Conservation (phyloP, 208 protist genomes). For the Endotrypanum monterogeii region DNA sequence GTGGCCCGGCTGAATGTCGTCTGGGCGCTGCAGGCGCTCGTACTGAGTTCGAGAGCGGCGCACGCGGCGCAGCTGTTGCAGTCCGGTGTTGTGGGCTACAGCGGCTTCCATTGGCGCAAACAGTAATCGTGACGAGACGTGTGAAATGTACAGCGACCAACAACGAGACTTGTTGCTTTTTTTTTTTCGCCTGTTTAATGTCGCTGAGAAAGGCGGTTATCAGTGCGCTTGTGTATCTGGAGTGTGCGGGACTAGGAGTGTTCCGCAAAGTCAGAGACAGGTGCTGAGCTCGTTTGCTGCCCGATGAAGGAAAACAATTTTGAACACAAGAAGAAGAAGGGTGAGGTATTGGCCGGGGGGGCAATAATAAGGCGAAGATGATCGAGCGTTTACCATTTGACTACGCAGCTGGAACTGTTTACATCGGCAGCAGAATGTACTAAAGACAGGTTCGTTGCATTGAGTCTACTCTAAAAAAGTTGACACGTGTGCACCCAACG, state of each 20-base stretch:
- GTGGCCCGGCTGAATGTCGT: slow-evolving; percentile 52
- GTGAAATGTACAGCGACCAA: background rate
- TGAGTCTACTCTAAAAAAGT: background rate
- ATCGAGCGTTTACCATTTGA: background rate
- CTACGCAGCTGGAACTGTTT: background rate
- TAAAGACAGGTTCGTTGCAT: background rate
- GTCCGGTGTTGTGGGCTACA: slow-evolving; percentile 16
- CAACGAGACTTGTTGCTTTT: background rate
- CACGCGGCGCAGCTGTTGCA: slow-evolving; percentile 61
- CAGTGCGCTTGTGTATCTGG: background rate
- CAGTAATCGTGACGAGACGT: background rate
- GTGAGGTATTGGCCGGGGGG: too few species aligned
- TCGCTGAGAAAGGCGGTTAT: background rate
- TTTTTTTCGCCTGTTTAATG: background rate
- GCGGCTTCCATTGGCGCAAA: slow-evolving; percentile 25
- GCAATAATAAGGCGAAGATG: background rate
- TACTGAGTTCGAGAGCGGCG: slow-evolving; percentile 70
- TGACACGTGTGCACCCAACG: background rate
- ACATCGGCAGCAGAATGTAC: background rate
- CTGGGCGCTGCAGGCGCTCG: slow-evolving; percentile 73
- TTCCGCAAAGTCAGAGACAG: background rate
- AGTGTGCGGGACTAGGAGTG: background rate
- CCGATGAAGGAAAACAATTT: too few species aligned
- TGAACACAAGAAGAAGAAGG: background rate
- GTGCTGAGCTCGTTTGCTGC: too few species aligned